A percentile compares a stretch with the other conserved stretches of the same genome.
Evolutionary conservation across 306 rosid genomes (phyloP).

Genomic region (Prunus dulcis): DNA sequence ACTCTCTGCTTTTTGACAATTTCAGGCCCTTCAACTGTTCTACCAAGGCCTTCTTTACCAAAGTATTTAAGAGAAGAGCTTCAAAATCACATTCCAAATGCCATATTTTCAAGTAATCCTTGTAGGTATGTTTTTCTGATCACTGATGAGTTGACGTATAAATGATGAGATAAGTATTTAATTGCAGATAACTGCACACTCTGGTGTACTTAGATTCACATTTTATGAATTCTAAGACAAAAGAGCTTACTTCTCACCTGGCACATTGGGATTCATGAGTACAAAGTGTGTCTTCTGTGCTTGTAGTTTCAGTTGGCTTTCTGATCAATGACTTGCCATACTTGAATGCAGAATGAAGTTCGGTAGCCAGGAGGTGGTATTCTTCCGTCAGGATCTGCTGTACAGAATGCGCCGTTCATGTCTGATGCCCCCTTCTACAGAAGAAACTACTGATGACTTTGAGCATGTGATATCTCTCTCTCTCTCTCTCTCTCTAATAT

Average conservation of each 20-base stretch:
- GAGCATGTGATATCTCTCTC: slow-evolving; percentile 59
- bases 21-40: slow-evolving; percentile 76
- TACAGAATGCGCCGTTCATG: slow-evolving; percentile 89
- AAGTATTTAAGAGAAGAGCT: slow-evolving; percentile 84
- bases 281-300: slow-evolving; percentile 1
- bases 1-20: neutral
- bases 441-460: slow-evolving; percentile 82
- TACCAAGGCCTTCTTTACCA: slow-evolving; percentile 79
- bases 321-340: slow-evolving; percentile 12
- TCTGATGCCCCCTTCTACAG: slow-evolving; percentile 76
- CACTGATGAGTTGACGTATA: neutral
- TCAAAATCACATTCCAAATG: slow-evolving; percentile 67
- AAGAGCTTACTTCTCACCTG: neutral
- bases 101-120: slow-evolving; percentile 86
- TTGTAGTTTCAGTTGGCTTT: slow-evolving; percentile 18
- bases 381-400: slow-evolving; percentile 80
- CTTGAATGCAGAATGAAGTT: slow-evolving; percentile 71
- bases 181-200: neutral
- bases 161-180: no score
- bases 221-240: neutral
- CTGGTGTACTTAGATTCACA: neutral
- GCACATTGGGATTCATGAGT: neutral
- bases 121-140: slow-evolving; percentile 63
- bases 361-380: slow-evolving; percentile 76
- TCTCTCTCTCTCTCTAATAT: neutral